Percentiles rank a stretch among this genome's conserved stretches.
These are phyloP conservation scores for Ceratocystis huliohia DNA, from an alignment of 2,329 filamentous ascomycete species.

Conservation along the genomic window DNA sequence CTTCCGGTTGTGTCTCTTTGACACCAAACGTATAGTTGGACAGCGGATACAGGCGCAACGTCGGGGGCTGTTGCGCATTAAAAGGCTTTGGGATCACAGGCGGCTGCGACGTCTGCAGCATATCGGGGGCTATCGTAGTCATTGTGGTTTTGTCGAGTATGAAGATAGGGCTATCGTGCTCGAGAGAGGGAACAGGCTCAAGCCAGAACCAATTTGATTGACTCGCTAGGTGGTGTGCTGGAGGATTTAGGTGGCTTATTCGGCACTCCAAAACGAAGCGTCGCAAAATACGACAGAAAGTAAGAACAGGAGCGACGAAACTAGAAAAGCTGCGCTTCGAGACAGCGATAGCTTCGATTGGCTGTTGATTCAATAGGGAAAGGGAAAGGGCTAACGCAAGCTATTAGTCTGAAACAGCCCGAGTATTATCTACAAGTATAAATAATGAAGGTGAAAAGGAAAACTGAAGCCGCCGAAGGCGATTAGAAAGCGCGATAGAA, in stretches of 20 bases:
- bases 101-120: conserved; percentile 64
- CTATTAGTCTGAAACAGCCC: too few species aligned
- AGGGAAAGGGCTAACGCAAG: too few species aligned
- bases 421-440: too few species aligned
- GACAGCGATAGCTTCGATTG: too few species aligned
- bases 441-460: too few species aligned
- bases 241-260: too few species aligned
- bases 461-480: background rate
- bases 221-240: too few species aligned
- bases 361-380: too few species aligned
- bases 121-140: conserved; percentile 70
- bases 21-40: conserved; percentile 99
- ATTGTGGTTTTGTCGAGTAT: conserved; percentile 36
- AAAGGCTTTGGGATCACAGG: conserved; percentile 72
- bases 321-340: too few species aligned
- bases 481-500: background rate
- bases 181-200: background rate
- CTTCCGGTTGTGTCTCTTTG: conserved; percentile 95
- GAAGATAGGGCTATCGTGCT: background rate
- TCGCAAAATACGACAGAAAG: background rate
- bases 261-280: background rate
- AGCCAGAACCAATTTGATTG: too few species aligned
- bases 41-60: conserved; percentile 82
- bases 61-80: conserved; percentile 76
- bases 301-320: too few species aligned